phyloP scores from a whole-genome alignment of 1,284 basidiomycete species.

The Ceratobasidium sp. region DNA sequence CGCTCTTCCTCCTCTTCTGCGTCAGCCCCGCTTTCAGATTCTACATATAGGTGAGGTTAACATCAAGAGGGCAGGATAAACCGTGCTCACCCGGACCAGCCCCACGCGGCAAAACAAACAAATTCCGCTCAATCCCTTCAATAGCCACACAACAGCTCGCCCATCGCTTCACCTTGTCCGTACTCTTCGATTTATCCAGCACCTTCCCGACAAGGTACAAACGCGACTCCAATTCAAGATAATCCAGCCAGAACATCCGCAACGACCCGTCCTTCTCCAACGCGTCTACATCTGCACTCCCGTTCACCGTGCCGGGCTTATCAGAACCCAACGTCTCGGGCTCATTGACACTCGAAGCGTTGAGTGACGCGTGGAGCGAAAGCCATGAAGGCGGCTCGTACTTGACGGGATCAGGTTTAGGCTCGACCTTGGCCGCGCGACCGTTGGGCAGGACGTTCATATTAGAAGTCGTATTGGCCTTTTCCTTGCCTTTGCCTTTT shows the following conservation, averaged over 20 bases:
- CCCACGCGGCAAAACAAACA: slow-evolving; percentile 91
- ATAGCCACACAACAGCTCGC: slow-evolving; percentile 92
- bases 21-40: slow-evolving; percentile 79
- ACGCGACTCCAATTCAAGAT: slow-evolving; percentile 84
- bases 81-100: slow-evolving; percentile 68
- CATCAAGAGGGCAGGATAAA: slow-evolving; percentile 4
- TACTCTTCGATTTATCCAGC: slow-evolving; percentile 71
- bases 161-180: slow-evolving; percentile 65
- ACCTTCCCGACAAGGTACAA: slow-evolving; percentile 92
- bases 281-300: slow-evolving; percentile 63
- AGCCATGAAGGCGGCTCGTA: slow-evolving; percentile 75
- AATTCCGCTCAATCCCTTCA: slow-evolving; percentile 88
- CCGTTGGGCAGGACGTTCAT: slow-evolving; percentile 53
- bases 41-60: slow-evolving; percentile 57
- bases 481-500: slow-evolving; percentile 54
- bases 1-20: slow-evolving; percentile 76
- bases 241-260: slow-evolving; percentile 95
- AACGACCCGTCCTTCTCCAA: slow-evolving; percentile 86
- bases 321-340: slow-evolving; percentile 67
- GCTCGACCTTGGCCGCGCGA: slow-evolving; percentile 64
- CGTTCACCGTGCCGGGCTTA: slow-evolving; percentile 60
- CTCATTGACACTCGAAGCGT: slow-evolving; percentile 56
- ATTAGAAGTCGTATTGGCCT: slow-evolving; percentile 35
- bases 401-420: slow-evolving; percentile 58
- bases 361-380: slow-evolving; percentile 78